These are phyloP conservation scores for Daldinia caldariorum DNA, from an alignment of 495 filamentous ascomycete genomes.

Conservation along the genomic window DNA sequence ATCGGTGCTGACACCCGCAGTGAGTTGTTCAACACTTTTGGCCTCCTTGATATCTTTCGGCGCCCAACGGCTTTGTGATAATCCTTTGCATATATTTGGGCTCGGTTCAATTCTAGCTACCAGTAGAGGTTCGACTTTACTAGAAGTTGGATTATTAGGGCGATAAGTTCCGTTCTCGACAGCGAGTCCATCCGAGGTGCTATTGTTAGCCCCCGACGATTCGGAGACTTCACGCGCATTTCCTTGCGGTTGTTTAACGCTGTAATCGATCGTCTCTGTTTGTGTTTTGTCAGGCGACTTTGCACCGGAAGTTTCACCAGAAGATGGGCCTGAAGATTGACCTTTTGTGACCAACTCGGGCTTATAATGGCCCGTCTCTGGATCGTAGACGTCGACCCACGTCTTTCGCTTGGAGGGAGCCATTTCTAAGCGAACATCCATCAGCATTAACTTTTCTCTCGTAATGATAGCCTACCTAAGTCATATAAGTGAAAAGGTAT, in stretches of 20 bases:
- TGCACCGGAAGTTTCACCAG: neutral
- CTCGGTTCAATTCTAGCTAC: neutral
- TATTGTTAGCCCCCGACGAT: neutral
- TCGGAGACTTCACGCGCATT: neutral
- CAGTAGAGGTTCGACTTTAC: neutral
- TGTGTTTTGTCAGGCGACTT: neutral
- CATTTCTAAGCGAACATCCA: neutral
- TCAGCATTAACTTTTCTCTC: neutral
- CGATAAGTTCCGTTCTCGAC: too few species aligned
- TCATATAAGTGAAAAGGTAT: neutral
- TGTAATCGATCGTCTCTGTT: neutral
- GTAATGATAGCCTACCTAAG: neutral
- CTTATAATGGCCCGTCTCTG: slow-evolving; percentile 5
- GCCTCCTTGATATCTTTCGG: neutral
- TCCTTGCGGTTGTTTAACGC: neutral
- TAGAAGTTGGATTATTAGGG: neutral
- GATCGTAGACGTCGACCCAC: slow-evolving; percentile 15
- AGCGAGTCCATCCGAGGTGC: neutral
- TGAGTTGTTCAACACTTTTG: neutral
- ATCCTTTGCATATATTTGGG: neutral
- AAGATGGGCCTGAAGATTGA: neutral
- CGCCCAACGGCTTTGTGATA: slow-evolving; percentile 2
- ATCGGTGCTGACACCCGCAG: neutral
- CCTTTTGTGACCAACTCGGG: neutral
- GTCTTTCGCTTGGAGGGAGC: slow-evolving; percentile 3